Percentiles rank a stretch among this genome's conserved stretches.
phyloP scores from a whole-genome alignment of 805 yeast genomes.

The Zygosaccharomyces kombuchaensis region DNA sequence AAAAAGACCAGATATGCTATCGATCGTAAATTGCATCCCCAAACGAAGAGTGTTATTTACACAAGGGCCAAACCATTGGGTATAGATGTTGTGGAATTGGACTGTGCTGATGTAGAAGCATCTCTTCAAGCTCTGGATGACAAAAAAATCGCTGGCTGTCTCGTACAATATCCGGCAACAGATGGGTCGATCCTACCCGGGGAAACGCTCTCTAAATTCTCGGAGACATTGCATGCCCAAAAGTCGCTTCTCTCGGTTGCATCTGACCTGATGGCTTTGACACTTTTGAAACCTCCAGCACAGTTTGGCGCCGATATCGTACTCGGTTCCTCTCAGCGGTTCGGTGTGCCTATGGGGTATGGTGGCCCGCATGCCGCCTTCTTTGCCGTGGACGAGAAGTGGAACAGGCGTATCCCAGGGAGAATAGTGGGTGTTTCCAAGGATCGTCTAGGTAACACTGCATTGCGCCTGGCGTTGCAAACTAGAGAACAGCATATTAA shows the following conservation, averaged over 20 bases:
- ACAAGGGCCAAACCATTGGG: slow-evolving; percentile 75
- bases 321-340: slow-evolving; percentile 88
- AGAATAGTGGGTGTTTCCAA: slow-evolving; percentile 90
- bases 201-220: slow-evolving; percentile 47
- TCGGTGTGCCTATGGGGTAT: slow-evolving; percentile 96
- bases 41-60: slow-evolving; percentile 72
- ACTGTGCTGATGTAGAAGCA: slow-evolving; percentile 42
- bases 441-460: slow-evolving; percentile 87
- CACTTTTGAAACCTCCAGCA: slow-evolving; percentile 78
- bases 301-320: slow-evolving; percentile 89
- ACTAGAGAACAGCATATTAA: slow-evolving; percentile 98
- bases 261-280: slow-evolving; percentile 87
- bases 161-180: slow-evolving; percentile 88
- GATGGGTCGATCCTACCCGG: slow-evolving; percentile 62
- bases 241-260: slow-evolving; percentile 82
- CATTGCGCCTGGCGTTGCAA: slow-evolving; percentile 88
- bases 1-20: slow-evolving; percentile 68
- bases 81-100: slow-evolving; percentile 58
- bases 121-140: slow-evolving; percentile 38
- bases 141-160: slow-evolving; percentile 63
- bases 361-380: slow-evolving; percentile 99
- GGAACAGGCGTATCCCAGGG: slow-evolving; percentile 93
- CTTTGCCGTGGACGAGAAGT: slow-evolving; percentile 76
- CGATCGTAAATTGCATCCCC: slow-evolving; percentile 75
- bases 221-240: slow-evolving; percentile 60